A percentile compares a stretch with the other conserved stretches of the same genome.
phyloP scores from a whole-genome alignment of 2,329 filamentous ascomycete species.

The Rhytidhysteron rufulum region DNA sequence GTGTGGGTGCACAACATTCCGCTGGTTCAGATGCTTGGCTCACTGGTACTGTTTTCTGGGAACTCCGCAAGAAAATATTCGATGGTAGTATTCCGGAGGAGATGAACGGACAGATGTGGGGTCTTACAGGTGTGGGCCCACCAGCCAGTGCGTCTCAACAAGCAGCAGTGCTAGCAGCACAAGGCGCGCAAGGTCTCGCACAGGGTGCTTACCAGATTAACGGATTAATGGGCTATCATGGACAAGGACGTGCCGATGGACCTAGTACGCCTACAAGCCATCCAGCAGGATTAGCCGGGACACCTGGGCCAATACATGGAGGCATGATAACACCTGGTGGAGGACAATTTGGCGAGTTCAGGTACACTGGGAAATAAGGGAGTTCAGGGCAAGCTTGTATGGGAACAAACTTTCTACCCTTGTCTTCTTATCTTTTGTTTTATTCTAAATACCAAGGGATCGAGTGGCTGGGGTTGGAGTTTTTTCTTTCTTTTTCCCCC shows the following conservation, averaged over 20 bases:
- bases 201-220: conserved; percentile 32
- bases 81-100: conserved; percentile 72
- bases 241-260: conserved; percentile 41
- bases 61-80: conserved; percentile 84
- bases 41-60: conserved; percentile 93
- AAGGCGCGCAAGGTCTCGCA: conserved; percentile 29
- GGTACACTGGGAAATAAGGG: conserved; percentile 31
- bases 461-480: too few relatives aligned
- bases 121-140: conserved; percentile 62
- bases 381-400: too few relatives aligned
- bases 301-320: conserved; percentile 52
- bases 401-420: too few relatives aligned
- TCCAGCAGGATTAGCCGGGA: conserved; percentile 47
- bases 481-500: too few relatives aligned
- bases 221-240: conserved; percentile 35
- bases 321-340: conserved; percentile 68
- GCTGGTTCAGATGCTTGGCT: conserved; percentile 91
- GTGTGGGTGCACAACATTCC: conserved; percentile 83
- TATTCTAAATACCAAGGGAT: too few relatives aligned
- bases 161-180: conserved; percentile 40
- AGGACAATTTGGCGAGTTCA: conserved; percentile 71
- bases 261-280: conserved; percentile 68
- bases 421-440: too few relatives aligned
- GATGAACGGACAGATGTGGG: conserved; percentile 90
- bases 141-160: conserved; percentile 56